Conservation (phyloP, 2,329 filamentous ascomycete species). For the Trichoderma polysporum region DNA sequence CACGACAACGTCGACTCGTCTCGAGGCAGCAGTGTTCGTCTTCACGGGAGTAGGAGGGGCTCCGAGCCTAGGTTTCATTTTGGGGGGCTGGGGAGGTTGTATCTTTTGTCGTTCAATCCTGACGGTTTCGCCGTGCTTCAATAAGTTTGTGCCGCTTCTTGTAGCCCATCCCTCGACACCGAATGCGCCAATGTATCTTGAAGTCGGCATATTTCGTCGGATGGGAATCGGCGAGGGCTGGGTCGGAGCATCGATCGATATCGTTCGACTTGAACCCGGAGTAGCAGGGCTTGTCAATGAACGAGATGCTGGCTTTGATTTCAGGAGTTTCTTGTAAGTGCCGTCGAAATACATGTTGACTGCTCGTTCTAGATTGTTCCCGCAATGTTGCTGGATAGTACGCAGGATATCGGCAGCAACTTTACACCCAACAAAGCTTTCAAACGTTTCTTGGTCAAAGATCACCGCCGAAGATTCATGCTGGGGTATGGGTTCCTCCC, state of each 20-base stretch:
- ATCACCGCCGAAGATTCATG: constrained; percentile 31
- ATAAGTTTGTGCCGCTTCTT: constrained; percentile 69
- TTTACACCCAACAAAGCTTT: constrained; percentile 59
- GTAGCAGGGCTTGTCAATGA: constrained; percentile 13
- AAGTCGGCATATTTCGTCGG: constrained; percentile 36
- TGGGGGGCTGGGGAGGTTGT: constrained; percentile 53
- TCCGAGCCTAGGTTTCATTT: constrained; percentile 45
- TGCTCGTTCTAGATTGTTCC: constrained; percentile 59
- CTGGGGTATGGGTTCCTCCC: neutral
- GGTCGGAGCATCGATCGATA: constrained; percentile 7
- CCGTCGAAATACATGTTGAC: constrained; percentile 71
- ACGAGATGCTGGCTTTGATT: constrained; percentile 27
- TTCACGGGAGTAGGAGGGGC: constrained; percentile 35
- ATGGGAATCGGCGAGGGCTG: constrained; percentile 21
- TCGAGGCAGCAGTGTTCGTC: constrained; percentile 53
- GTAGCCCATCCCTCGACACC: constrained; percentile 92
- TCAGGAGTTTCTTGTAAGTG: constrained; percentile 57
- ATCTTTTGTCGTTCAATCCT: constrained; percentile 83
- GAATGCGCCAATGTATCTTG: constrained; percentile 84
- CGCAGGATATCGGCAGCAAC: constrained; percentile 50
- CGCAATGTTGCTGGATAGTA: constrained; percentile 54
- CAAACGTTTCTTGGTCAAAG: constrained; percentile 60
- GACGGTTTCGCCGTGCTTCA: constrained; percentile 81
- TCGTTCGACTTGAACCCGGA: constrained; percentile 17
- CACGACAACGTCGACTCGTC: constrained; percentile 81